Evolutionary conservation across 345 rosid species (phyloP), one percentile per base, ranked within the genome.

Genomic region (Cochlearia excelsa): DNA sequence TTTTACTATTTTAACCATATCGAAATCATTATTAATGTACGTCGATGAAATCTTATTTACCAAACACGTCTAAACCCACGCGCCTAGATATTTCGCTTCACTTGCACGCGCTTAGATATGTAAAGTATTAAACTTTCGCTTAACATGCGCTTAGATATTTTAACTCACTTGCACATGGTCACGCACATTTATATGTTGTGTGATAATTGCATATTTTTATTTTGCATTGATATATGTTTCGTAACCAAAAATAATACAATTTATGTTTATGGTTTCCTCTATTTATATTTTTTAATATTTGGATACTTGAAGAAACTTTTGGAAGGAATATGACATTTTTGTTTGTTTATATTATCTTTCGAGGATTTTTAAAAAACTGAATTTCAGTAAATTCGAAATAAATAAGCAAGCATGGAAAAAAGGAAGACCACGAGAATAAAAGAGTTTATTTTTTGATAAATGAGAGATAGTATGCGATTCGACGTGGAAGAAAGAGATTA

Each of bases 401-500:
- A 30, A 46, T 54, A 54, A 68, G 56, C 39, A 61, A 63, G 61
- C 63, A 69, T 61, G 67, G 58, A 47, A 34, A 6, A 29, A 26
- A 52, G 44, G 23, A 16, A 16, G 23, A 16, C 23, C 23, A 16
- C 23, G 23, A 16, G 23, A 16, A 16, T 16, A 16, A 16, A 16
- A 16, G 23, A 16, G 23, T 16, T 16, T 16, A 16, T 16, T 16
- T 16, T 16, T 16, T 16, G 23, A 16, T 16, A 16, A 16, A 16
- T 16, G 23, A 16, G 23, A 16, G 23, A 16, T 16, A 16, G 23
- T 16, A 16, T 16, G 23, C n/a, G 66, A 61, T 31, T 52, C 54
- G 31, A 69, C 67, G 73, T 69, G 73, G 73, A 61, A 60, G 57
- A 37, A 54, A 59, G 50, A 53, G 60, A 68, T 59, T 45, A 68